These are phyloP conservation scores for Serendipita sp. DNA, from an alignment of 768 basidiomycete genomes.

Conservation along the genomic window DNA sequence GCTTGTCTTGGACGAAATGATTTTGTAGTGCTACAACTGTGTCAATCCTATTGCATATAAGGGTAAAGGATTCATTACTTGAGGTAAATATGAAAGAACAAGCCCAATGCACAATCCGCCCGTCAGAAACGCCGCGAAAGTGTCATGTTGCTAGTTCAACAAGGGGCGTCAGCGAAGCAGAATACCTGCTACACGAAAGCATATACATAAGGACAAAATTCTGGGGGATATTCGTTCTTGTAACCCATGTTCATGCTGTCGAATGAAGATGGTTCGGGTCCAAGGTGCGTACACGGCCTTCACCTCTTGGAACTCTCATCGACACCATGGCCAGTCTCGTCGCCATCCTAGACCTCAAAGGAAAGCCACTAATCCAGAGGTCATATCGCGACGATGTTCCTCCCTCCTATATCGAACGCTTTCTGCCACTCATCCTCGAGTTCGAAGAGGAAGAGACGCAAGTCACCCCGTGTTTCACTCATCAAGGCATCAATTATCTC, in stretches of 20 bases:
- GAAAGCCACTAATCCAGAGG: conserved; percentile 91
- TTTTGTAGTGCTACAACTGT: conserved; percentile 47
- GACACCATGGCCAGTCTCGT: conserved; percentile 46
- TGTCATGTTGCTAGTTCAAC: conserved; percentile 45
- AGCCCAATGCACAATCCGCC: conserved; percentile 52
- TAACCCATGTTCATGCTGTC: not conserved
- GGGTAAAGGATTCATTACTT: conserved; percentile 34
- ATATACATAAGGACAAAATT: conserved; percentile 3
- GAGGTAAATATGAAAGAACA: conserved; percentile 68
- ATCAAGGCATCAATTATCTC: conserved; percentile 93
- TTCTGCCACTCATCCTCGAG: conserved; percentile 82
- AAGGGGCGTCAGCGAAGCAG: not conserved
- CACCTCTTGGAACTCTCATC: not conserved
- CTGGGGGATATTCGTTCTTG: not conserved
- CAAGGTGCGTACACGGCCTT: not conserved
- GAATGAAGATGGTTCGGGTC: not conserved
- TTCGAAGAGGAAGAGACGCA: conserved; percentile 96
- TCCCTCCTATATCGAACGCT: conserved; percentile 75
- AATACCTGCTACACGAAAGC: not conserved
- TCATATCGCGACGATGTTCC: conserved; percentile 95
- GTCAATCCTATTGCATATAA: not conserved
- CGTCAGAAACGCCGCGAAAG: conserved; percentile 49
- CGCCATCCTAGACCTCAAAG: conserved; percentile 95
- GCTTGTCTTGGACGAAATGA: conserved; percentile 58
- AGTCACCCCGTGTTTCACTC: conserved; percentile 90